These are phyloP conservation scores for Desmodesmus armatus DNA, from an alignment of 139 green algal species.

Conservation along the genomic window DNA sequence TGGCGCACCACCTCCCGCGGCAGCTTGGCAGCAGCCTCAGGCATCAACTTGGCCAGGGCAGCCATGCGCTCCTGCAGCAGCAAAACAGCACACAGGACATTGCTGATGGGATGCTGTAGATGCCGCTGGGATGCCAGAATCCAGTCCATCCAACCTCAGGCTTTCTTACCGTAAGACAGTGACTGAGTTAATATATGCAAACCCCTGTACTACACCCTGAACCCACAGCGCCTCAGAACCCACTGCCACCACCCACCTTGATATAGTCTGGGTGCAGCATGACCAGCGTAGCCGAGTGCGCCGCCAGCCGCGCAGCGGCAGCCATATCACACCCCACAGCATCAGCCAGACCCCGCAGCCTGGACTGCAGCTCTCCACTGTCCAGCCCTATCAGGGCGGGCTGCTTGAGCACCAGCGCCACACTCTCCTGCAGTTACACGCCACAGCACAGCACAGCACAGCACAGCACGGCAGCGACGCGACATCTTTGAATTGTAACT, in stretches of 20 bases:
- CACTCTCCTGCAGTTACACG: slow-evolving; percentile 1
- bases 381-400: slow-evolving; percentile 12
- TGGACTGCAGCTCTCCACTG: not conserved
- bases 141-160: not conserved
- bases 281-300: not conserved
- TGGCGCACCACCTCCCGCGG: slow-evolving; percentile 19
- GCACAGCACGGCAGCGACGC: too few species aligned
- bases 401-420: slow-evolving; percentile 15
- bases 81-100: not conserved
- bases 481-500: too few species aligned
- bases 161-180: not conserved
- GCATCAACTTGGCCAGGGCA: slow-evolving; percentile 30
- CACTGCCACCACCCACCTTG: not conserved
- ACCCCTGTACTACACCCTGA: not conserved
- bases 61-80: slow-evolving; percentile 29
- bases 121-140: not conserved
- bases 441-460: too few species aligned
- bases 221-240: not conserved
- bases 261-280: slow-evolving; percentile 26
- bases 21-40: slow-evolving; percentile 28
- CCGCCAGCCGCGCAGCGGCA: not conserved
- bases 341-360: not conserved
- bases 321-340: slow-evolving; percentile 11
- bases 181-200: not conserved
- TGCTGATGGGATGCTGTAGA: not conserved